Evolutionary conservation across 2,329 filamentous ascomycete genomes (phyloP), one percentile per base, ranked within the genome.

Genomic region (Fusarium sp.): DNA sequence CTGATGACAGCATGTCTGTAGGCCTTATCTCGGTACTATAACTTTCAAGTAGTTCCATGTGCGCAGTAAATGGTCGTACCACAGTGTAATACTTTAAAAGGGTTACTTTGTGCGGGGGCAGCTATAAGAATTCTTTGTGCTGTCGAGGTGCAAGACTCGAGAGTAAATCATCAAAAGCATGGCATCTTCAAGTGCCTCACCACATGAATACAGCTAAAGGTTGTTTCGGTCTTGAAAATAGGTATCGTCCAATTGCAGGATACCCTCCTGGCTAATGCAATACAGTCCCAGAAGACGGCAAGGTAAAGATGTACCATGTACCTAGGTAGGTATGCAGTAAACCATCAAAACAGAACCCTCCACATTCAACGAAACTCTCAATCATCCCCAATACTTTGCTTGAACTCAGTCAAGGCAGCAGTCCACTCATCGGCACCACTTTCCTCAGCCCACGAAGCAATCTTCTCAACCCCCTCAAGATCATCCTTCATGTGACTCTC

Each of bases 401-500:
- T 87, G 71, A 91, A 90, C 16, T 76, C 75, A 12, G 63, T 61
- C 65, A 88, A 67, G 20, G 86, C 80, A 53, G 74, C 71, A 38
- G 79, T 75, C 89, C 90, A 92, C 29, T 79, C 74, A 6, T 79
- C 76, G 11, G 74, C 75, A 3, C 83, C 84, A 24, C 86, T 78
- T 4, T 79, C 77, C 51, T 80, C 78, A 1, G 83, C 83, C 85
- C 82, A 84, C 5, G 68, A 61, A 4, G 79, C 80, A 38, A 87
- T 76, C 55, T 70, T 76, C 29, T 81, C 78, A 15, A 84, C 63
- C 0, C 82, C 84, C 45, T 81, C 80, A 24, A 88, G 67, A 58
- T 88, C 86, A 25, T 81, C 82, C 64, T 72, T 78, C 86, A 88
- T 88, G 63, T 86, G 84, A 29, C 52, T 74, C 70, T 81, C 77